phyloP scores from a whole-genome alignment of 306 rosid species.

The Alnus glutinosa region DNA sequence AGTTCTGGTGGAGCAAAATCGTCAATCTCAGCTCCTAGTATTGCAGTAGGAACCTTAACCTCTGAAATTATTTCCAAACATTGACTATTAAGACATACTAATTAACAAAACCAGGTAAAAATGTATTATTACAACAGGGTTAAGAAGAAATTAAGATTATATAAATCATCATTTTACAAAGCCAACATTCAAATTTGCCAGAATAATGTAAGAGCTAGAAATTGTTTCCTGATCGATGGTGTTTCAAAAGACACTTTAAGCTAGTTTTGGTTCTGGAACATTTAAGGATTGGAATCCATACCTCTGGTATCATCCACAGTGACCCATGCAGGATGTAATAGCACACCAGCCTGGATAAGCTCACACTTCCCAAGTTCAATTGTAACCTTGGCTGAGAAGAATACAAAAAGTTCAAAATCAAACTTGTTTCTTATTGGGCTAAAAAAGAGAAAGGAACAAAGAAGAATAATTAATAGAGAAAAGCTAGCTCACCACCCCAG shows the following conservation, averaged over 20 bases:
- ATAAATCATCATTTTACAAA: too few species aligned
- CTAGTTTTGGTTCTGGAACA: background rate
- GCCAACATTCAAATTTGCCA: too few species aligned
- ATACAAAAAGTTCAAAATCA: background rate
- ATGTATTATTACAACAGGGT: background rate
- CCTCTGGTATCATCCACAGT: slow-evolving; percentile 65
- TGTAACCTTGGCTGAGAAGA: slow-evolving; percentile 65
- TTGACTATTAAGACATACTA: background rate
- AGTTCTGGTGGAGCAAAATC: slow-evolving; percentile 48
- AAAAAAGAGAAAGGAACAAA: background rate
- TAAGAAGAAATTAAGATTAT: too few species aligned
- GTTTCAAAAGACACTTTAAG: too few species aligned
- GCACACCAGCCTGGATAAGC: slow-evolving; percentile 57
- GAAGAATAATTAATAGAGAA: background rate
- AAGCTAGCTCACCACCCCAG: slow-evolving; percentile 64
- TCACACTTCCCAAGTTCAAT: slow-evolving; percentile 53
- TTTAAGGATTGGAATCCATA: slow-evolving; percentile 30
- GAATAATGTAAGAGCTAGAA: too few species aligned
- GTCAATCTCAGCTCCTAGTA: slow-evolving; percentile 73
- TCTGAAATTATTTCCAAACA: slow-evolving; percentile 41
- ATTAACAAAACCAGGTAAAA: background rate
- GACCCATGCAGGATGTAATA: slow-evolving; percentile 71
- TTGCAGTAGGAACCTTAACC: slow-evolving; percentile 45
- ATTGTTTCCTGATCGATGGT: too few species aligned
- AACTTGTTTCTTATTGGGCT: background rate